phyloP scores from a whole-genome alignment of 2,329 filamentous ascomycete genomes.

The Trichoderma cornu-damae region DNA sequence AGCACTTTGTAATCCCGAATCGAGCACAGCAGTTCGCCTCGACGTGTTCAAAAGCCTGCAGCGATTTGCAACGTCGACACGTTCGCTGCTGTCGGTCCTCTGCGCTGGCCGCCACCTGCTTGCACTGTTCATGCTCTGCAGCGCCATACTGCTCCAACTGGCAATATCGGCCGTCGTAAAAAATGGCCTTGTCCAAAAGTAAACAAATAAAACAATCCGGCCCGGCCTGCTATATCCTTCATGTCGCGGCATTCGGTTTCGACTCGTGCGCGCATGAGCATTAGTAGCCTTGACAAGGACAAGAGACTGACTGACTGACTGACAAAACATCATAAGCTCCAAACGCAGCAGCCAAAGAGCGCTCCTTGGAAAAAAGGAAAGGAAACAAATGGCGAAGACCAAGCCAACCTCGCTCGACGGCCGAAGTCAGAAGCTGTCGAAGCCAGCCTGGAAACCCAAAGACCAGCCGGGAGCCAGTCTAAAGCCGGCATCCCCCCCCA shows the following conservation, averaged over 20 bases:
- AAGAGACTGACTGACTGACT: no score
- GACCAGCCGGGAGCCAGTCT: constrained; percentile 20
- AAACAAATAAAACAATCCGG: background rate
- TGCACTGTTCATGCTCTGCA: background rate
- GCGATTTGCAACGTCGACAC: background rate
- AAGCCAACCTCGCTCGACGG: constrained; percentile 28
- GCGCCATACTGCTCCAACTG: background rate
- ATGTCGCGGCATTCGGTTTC: background rate
- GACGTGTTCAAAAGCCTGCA: background rate
- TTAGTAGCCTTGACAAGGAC: background rate
- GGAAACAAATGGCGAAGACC: constrained; percentile 20
- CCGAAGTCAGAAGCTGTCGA: constrained; percentile 19
- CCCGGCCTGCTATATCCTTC: background rate
- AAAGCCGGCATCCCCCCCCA: constrained; percentile 33
- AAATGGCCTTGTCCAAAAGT: constrained; percentile 4
- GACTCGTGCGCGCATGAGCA: background rate
- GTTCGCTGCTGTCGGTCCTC: background rate
- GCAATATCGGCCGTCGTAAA: background rate
- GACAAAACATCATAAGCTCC: background rate
- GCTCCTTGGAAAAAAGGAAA: background rate
- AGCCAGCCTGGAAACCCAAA: constrained; percentile 16
- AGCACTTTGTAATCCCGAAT: background rate
- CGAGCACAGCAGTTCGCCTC: background rate
- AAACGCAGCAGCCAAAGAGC: background rate
- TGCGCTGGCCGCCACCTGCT: constrained; percentile 1